Conservation (phyloP, 352 stramenopile species). For the Phytopythium aichiense region DNA sequence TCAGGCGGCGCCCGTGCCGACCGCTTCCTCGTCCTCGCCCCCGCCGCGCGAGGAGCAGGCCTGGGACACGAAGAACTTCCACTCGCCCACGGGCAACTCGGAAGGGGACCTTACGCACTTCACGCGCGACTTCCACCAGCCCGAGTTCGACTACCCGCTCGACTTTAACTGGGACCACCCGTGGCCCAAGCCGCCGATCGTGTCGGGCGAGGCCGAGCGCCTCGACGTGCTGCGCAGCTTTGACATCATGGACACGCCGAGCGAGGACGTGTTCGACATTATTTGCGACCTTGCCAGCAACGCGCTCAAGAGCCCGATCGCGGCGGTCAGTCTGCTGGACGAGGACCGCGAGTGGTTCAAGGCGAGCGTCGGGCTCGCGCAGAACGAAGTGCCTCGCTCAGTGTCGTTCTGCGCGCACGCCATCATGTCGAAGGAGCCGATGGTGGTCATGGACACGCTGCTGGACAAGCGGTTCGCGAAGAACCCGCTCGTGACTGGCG, state of each 20-base stretch:
- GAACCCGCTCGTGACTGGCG: slow-evolving; percentile 81
- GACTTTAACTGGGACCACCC: slow-evolving; percentile 88
- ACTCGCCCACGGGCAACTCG: slow-evolving; percentile 76
- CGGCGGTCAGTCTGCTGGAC: slow-evolving; percentile 78
- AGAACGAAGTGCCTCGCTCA: slow-evolving; percentile 84
- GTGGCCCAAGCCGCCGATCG: slow-evolving; percentile 80
- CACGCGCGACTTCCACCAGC: slow-evolving; percentile 71
- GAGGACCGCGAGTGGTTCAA: slow-evolving; percentile 89
- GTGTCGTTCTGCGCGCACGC: slow-evolving; percentile 85
- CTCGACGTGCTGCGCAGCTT: slow-evolving; percentile 78
- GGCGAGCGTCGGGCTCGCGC: slow-evolving; percentile 74
- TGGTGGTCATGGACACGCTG: slow-evolving; percentile 86
- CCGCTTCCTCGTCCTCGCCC: slow-evolving; percentile 39
- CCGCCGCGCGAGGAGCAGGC: slow-evolving; percentile 42
- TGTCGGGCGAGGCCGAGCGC: slow-evolving; percentile 61
- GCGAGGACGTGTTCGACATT: slow-evolving; percentile 86
- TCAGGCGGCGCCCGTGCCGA: slow-evolving; percentile 40
- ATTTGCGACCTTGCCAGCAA: slow-evolving; percentile 87
- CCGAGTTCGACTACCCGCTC: slow-evolving; percentile 82
- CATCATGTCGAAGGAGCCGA: slow-evolving; percentile 87
- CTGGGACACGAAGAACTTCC: slow-evolving; percentile 81
- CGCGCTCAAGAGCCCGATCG: slow-evolving; percentile 83
- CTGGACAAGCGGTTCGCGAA: slow-evolving; percentile 84
- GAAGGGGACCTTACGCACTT: slow-evolving; percentile 74
- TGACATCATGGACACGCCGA: slow-evolving; percentile 86